Evolutionary conservation across 345 rosid genomes (phyloP).

Genomic region (Citrus cavaleriei): DNA sequence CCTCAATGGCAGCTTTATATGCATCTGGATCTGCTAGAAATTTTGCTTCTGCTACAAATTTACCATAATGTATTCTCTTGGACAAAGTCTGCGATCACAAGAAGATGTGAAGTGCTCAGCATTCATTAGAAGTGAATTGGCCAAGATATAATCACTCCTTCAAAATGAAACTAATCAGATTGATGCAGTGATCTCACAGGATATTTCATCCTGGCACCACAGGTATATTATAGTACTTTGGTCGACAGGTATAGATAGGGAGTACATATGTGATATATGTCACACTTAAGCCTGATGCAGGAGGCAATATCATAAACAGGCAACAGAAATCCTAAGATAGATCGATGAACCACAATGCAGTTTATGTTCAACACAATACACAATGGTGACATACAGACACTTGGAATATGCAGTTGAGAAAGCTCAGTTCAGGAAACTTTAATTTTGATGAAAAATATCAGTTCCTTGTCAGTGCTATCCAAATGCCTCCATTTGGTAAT

Average conservation of each 20-base stretch:
- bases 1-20: constrained; percentile 59
- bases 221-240: not conserved
- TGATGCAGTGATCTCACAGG: not conserved
- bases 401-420: not conserved
- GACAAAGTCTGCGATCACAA: constrained; percentile 62
- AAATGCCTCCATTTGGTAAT: not conserved
- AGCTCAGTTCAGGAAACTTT: not conserved
- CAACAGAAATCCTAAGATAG: not conserved
- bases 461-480: not conserved
- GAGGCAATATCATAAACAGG: not conserved
- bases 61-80: constrained; percentile 92
- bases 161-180: not conserved
- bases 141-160: not conserved
- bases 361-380: not conserved
- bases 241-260: not conserved
- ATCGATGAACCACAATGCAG: not conserved
- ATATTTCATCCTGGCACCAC: not conserved
- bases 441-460: not conserved
- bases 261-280: not conserved
- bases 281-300: not conserved
- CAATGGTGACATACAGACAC: not conserved
- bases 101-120: not conserved
- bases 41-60: constrained; percentile 93
- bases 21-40: constrained; percentile 65
- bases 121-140: not conserved